These are phyloP conservation scores for Debaryomyces robertsiae DNA, from an alignment of 1,139 yeast species.

Conservation along the genomic window DNA sequence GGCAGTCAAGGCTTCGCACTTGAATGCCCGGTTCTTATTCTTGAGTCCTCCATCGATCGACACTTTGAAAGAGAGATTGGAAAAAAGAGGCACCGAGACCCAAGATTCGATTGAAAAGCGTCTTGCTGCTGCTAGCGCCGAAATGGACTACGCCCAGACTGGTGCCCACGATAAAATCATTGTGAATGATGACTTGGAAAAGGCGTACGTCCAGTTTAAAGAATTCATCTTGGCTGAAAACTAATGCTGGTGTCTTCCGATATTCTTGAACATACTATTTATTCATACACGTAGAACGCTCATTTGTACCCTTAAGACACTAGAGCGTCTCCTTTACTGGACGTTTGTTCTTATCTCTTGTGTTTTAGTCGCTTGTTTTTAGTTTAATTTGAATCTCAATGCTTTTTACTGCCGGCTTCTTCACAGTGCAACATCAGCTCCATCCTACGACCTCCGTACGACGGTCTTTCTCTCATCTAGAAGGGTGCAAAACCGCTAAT, in stretches of 20 bases:
- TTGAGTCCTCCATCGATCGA: slow-evolving; percentile 92
- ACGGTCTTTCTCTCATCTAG: no score
- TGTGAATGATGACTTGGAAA: slow-evolving; percentile 89
- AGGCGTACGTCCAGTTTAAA: slow-evolving; percentile 80
- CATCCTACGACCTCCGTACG: no score
- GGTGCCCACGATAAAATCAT: slow-evolving; percentile 91
- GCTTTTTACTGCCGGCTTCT: no score
- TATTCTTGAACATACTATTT: not conserved
- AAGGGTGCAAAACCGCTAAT: no score
- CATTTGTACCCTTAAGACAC: no score
- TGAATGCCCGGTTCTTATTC: slow-evolving; percentile 84
- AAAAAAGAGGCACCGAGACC: slow-evolving; percentile 93
- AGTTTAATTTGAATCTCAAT: no score
- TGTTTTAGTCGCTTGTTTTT: no score
- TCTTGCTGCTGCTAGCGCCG: slow-evolving; percentile 81
- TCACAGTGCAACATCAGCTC: no score
- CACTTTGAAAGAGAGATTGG: slow-evolving; percentile 68
- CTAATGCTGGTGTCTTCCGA: not conserved
- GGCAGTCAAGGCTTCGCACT: slow-evolving; percentile 77
- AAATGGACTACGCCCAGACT: slow-evolving; percentile 81
- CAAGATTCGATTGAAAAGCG: slow-evolving; percentile 81
- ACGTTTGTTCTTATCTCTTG: no score
- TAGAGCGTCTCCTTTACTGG: no score
- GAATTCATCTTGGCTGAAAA: slow-evolving; percentile 59
- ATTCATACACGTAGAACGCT: not conserved